Base-by-base conservation (phyloP, 306 rosid species). In the Gillenia trifoliata region DNA sequence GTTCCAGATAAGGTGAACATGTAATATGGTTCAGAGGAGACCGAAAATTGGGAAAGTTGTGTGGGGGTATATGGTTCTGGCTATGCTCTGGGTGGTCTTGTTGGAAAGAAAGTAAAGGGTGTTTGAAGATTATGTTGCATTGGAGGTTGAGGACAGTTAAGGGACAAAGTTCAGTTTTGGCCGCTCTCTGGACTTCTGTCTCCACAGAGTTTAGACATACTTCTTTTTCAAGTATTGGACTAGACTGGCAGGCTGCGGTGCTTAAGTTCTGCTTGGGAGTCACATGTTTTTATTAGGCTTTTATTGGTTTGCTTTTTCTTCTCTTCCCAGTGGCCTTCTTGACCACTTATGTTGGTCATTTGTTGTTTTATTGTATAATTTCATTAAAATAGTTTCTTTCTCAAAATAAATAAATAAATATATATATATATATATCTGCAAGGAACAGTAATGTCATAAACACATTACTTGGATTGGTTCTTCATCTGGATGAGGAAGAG, bases 401-500 rank as follows among this genome's bases (percentile, higher is more conserved):
- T 10, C 31, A 64, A 49, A 31, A 20, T n/a, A n/a, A n/a, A n/a
- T n/a, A n/a, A n/a, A n/a, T n/a, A n/a, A n/a, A n/a, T n/a, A n/a
- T n/a, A n/a, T n/a, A n/a, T 38, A 7, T 38, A 38, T 19, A 61
- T 30, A 68, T 71, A 77, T 68, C 74, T 12, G 63, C 55, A 16
- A 72, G n/a, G 50, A 40, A 16, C 17, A 38, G 75, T 74, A 77
- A 73, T 41, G 57, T 60, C 25, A 67, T 38, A 67, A 10, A 20
- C 72, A 64, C 19, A 64, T 43, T 90, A 94, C 99, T 81, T 94
- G 99, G 72, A 94, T 84, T 78, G 96, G 92, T 73, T 94, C 99
- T 88, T 94, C 99, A 57, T 96, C 89, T 54, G 92, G 89, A 85
- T 94, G 99, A 79, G 94, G 93, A 87, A 94, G 93, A 78, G 96